Base-by-base conservation (phyloP, 2,329 filamentous ascomycete species). In the Cordyceps sp. region DNA sequence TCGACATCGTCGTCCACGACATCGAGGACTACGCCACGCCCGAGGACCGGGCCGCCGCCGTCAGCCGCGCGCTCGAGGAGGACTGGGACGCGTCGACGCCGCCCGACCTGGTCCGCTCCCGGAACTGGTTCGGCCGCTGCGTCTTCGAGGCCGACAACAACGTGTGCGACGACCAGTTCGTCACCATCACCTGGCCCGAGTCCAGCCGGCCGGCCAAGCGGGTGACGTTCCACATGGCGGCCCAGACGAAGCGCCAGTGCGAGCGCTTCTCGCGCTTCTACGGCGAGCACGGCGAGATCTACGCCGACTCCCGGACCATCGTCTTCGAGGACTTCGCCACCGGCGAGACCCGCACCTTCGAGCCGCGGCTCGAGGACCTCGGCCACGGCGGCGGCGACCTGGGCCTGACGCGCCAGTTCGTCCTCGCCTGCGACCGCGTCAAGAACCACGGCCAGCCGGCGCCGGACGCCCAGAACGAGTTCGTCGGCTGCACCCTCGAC, bases 131-230 rank as follows among this genome's bases (percentile, higher is more conserved):
- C 47, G 90, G 90, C 0, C 73, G 88, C n/a, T 98, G 90, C 48
- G 90, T 96, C 2, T 96, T 77, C 57, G 90, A 94, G 50, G 64
- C 77, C 5, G 85, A 93, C 55, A 98, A 96, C 55, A 76, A 92
- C 46, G 90, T 96, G 26, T 83, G 77, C 45, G 90, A 98, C 51
- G 84, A 96, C 46, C 88, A 96, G 52, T 69, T 78, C 18, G 90
- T 96, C 15, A 88, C 80, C 0, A 72, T 96, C 32, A 73, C 69
- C 4, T 96, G 88, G 85, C 78, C 85, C 10, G 82, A 92, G 36
- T 43, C 45, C n/a, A 37, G 36, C 29, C 62, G 73, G 17, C 72
- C 72, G 2, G 72, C 83, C 27, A 96, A 96, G 58, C 84, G 78
- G 13, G 88, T 86, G 1, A 75, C 75, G 2, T 81, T 96, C 50